Conservation (phyloP, 2,329 filamentous ascomycete species). For the Cordyceps fumosorosea region DNA sequence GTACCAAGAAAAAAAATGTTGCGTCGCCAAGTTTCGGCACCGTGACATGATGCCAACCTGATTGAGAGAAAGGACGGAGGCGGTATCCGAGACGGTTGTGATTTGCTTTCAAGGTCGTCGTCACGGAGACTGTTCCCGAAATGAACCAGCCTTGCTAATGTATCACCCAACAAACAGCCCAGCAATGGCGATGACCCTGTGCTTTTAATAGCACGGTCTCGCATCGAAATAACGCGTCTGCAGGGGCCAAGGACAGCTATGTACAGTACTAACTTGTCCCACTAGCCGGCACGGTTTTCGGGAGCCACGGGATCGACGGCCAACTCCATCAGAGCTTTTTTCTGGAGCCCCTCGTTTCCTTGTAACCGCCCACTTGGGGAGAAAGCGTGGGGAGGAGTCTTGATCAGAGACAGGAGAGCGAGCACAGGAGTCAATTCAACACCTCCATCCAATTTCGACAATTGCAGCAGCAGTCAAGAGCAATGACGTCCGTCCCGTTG, state of each 20-base stretch:
- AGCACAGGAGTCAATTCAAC: neutral
- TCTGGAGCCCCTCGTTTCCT: neutral
- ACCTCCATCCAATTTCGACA: neutral
- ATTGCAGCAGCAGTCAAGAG: neutral
- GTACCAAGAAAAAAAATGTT: neutral
- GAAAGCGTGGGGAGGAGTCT: neutral
- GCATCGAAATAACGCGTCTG: neutral
- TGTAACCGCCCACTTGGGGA: neutral
- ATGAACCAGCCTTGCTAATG: neutral
- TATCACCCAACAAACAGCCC: neutral
- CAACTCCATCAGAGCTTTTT: neutral
- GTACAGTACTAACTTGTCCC: no score
- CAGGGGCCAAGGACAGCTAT: neutral
- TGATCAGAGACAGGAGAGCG: neutral
- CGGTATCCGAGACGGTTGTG: neutral
- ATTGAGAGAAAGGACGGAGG: neutral
- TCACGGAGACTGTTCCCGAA: neutral
- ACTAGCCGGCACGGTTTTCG: neutral
- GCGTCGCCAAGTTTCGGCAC: neutral
- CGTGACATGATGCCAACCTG: neutral
- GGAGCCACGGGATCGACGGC: slow-evolving; percentile 6
- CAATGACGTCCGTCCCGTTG: slow-evolving; percentile 5
- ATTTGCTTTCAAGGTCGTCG: neutral
- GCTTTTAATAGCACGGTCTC: neutral
- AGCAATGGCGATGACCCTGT: neutral